Percentiles rank a stretch among this genome's conserved stretches.
Conservation (phyloP, 108 stramenopile species). For the Nitzschia sp. region DNA sequence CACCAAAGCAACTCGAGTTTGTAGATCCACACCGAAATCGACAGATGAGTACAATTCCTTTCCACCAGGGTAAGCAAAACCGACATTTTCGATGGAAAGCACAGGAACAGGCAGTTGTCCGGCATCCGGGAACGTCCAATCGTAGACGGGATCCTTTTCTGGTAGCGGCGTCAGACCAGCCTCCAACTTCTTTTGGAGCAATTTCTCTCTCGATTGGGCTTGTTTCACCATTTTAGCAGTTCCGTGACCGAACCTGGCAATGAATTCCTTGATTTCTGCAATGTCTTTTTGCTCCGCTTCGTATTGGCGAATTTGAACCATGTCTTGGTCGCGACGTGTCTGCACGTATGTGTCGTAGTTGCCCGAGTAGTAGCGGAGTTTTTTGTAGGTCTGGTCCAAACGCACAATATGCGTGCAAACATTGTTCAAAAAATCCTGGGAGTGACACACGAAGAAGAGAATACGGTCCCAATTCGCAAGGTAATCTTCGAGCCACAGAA, state of each 20-base stretch:
- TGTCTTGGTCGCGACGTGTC: conserved; percentile 93
- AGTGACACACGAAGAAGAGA: conserved; percentile 93
- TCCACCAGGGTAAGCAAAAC: conserved; percentile 77
- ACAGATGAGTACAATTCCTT: conserved; percentile 77
- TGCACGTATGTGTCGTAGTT: conserved; percentile 97
- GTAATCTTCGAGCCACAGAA: conserved; percentile 98
- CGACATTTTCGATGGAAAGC: conserved; percentile 76
- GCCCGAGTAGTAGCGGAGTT: conserved; percentile 93
- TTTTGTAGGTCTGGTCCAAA: conserved; percentile 88
- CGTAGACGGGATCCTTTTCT: conserved; percentile 76
- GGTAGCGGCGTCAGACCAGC: conserved; percentile 85
- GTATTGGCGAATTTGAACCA: conserved; percentile 93
- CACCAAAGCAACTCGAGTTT: conserved; percentile 85
- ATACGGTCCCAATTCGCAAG: conserved; percentile 92
- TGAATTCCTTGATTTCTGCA: conserved; percentile 92
- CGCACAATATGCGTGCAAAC: conserved; percentile 97
- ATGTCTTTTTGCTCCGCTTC: conserved; percentile 98
- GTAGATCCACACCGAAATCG: conserved; percentile 89
- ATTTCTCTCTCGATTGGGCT: conserved; percentile 90
- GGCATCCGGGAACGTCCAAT: conserved; percentile 84
- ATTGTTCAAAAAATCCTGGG: conserved; percentile 98
- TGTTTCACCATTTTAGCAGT: conserved; percentile 95
- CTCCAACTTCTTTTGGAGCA: conserved; percentile 89
- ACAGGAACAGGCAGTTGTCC: conserved; percentile 88
- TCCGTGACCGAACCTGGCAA: conserved; percentile 95